phyloP scores from a whole-genome alignment of 345 rosid genomes.

The Boechera stricta region DNA sequence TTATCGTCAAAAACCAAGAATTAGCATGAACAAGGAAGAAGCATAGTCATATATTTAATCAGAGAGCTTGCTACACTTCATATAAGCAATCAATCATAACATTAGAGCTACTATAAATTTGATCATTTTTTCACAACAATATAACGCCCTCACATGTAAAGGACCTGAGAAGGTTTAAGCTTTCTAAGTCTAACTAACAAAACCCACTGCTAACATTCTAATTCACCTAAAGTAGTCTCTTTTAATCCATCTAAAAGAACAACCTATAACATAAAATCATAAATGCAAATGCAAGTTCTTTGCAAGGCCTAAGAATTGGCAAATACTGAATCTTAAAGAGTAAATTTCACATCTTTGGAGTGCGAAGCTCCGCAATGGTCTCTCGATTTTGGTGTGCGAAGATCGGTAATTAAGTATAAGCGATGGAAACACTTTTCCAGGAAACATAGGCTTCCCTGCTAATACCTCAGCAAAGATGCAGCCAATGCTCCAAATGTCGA shows the following conservation, averaged over 20 bases:
- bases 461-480: constrained; percentile 98
- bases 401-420: constrained; percentile 92
- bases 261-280: too few species aligned
- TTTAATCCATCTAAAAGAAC: too few species aligned
- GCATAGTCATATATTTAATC: neutral
- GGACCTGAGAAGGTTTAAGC: neutral
- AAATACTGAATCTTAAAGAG: too few species aligned
- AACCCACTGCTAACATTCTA: neutral
- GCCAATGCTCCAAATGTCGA: constrained; percentile 96
- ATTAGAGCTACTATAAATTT: neutral
- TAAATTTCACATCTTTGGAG: too few species aligned
- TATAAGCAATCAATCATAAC: constrained; percentile 12
- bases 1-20: constrained; percentile 7
- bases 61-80: constrained; percentile 8
- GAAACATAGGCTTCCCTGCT: constrained; percentile 96
- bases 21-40: neutral
- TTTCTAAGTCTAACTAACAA: neutral
- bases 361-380: constrained; percentile 66
- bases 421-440: constrained; percentile 97
- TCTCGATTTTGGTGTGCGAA: constrained; percentile 89
- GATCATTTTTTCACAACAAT: neutral
- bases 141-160: neutral
- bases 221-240: too few species aligned
- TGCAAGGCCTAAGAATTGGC: too few species aligned
- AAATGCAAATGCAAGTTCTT: too few species aligned